Evolutionary conservation across 2,329 filamentous ascomycete species (phyloP).

Genomic region (Podosphaera fusca): DNA sequence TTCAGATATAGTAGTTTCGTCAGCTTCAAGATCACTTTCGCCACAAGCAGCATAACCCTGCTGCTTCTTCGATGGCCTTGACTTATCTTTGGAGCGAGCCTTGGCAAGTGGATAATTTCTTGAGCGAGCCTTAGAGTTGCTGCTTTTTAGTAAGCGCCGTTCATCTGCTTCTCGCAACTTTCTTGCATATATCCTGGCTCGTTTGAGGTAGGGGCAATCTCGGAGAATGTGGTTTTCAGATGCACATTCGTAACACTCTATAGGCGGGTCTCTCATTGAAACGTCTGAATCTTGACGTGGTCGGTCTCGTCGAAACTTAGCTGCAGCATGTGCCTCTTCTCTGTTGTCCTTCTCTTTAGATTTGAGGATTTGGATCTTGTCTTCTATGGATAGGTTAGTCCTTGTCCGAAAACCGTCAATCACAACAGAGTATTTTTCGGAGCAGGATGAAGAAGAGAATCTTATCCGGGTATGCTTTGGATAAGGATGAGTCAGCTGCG

Average conservation of each 20-base stretch:
- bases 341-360: neutral
- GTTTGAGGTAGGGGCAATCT: no score
- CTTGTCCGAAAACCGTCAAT: neutral
- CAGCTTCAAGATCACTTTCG: neutral
- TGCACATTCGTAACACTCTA: no score
- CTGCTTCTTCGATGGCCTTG: neutral
- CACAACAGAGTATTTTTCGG: neutral
- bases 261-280: no score
- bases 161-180: no score
- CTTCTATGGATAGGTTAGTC: neutral
- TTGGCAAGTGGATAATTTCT: neutral
- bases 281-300: no score
- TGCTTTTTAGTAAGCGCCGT: no score
- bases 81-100: neutral
- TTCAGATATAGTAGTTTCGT: neutral
- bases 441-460: neutral
- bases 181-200: no score
- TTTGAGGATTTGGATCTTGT: neutral
- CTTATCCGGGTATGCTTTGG: neutral
- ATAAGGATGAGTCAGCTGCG: neutral
- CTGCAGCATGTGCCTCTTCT: neutral
- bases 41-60: neutral
- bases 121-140: no score
- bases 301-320: neutral
- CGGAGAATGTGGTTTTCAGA: no score